phyloP scores from a whole-genome alignment of 257 asterid genomes.

The Oldenlandia corymbosa region DNA sequence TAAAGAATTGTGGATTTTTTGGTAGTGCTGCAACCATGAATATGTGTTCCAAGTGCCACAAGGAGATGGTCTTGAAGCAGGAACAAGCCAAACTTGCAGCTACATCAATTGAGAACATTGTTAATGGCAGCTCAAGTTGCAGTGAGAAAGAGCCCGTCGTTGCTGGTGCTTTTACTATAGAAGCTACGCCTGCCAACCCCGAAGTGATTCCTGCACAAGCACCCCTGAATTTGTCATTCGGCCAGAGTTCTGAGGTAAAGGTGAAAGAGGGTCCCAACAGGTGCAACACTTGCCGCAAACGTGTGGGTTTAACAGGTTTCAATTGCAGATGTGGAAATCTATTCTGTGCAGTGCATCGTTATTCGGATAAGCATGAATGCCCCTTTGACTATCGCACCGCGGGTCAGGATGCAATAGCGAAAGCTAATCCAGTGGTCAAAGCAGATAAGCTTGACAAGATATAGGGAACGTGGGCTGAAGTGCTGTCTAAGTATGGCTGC shows the following conservation, averaged over 20 bases:
- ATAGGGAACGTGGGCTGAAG: constrained; percentile 8
- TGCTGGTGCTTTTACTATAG: constrained; percentile 1
- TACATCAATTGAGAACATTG: constrained; percentile 25
- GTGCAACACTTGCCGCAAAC: constrained; percentile 27
- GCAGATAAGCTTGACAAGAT: constrained; percentile 35
- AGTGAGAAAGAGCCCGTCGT: constrained; percentile 11
- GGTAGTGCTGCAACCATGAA: constrained; percentile 35
- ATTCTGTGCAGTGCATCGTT: constrained; percentile 27
- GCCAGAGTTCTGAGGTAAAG: constrained; percentile 21
- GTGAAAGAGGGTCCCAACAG: constrained; percentile 25
- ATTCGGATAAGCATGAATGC: constrained; percentile 32
- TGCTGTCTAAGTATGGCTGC: constrained; percentile 18
- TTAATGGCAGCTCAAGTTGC: constrained; percentile 20
- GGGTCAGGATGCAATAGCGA: constrained; percentile 29
- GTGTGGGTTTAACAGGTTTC: constrained; percentile 33
- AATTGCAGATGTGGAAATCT: constrained; percentile 27
- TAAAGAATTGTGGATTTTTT: constrained; percentile 32
- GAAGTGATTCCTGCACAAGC: constrained; percentile 14
- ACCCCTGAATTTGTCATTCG: not conserved
- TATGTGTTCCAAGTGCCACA: constrained; percentile 37
- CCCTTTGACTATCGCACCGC: constrained; percentile 26
- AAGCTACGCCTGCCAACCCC: constrained; percentile 2
- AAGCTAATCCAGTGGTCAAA: constrained; percentile 33
- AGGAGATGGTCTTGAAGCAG: constrained; percentile 25
- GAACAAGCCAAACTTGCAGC: constrained; percentile 29